Conservation (phyloP, 1,284 basidiomycete genomes). For the Quambalaria eucalypti region DNA sequence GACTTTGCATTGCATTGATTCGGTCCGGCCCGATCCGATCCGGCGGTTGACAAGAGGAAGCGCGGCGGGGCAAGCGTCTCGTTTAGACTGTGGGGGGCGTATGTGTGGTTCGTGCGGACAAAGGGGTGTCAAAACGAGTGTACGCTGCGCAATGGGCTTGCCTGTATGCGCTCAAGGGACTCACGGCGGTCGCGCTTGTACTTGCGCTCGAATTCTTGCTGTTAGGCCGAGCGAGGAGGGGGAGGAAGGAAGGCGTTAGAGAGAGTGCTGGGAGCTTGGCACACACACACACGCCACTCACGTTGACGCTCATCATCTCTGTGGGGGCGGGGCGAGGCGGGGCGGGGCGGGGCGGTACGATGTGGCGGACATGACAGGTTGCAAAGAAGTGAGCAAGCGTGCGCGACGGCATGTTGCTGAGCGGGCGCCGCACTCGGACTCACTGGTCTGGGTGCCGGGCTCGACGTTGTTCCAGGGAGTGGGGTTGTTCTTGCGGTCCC, state of each 20-base stretch:
- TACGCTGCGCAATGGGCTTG: neutral
- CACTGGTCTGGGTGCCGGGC: constrained; percentile 31
- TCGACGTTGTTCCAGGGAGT: constrained; percentile 44
- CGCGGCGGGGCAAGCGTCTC: no score
- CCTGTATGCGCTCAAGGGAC: neutral
- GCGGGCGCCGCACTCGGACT: neutral
- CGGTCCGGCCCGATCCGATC: no score
- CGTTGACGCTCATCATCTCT: constrained; percentile 31
- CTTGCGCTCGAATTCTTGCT: constrained; percentile 1
- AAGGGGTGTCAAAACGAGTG: neutral
- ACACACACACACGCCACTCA: neutral
- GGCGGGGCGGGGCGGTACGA: neutral
- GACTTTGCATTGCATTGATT: no score
- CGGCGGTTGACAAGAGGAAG: no score
- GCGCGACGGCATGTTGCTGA: neutral
- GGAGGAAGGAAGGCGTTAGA: neutral
- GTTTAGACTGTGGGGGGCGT: neutral
- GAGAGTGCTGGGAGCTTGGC: neutral
- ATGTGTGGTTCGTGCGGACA: no score
- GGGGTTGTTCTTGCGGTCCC: constrained; percentile 44
- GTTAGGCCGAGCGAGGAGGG: neutral
- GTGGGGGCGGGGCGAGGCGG: neutral
- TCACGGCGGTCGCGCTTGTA: constrained; percentile 2
- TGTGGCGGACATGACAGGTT: neutral
- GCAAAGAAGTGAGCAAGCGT: neutral